These are phyloP conservation scores for Podospora appendiculata DNA, from an alignment of 495 filamentous ascomycete species.

Conservation along the genomic window DNA sequence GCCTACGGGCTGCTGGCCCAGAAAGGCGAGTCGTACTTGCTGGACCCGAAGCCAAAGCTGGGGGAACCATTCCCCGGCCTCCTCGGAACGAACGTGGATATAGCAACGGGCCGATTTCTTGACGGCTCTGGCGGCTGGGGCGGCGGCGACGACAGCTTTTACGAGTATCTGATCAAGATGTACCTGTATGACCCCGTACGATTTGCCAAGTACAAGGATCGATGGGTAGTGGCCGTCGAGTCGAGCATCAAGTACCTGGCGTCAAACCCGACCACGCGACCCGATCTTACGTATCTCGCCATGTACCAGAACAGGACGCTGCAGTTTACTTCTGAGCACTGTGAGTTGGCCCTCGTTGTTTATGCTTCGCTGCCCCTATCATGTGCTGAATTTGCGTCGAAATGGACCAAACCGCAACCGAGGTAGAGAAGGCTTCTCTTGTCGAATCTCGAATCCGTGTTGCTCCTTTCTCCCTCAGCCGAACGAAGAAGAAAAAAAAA, in stretches of 20 bases:
- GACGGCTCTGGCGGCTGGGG: constrained; percentile 70
- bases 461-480: not conserved
- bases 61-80: constrained; percentile 73
- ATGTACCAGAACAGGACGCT: constrained; percentile 47
- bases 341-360: no score
- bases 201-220: constrained; percentile 57
- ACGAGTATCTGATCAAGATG: constrained; percentile 95
- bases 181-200: constrained; percentile 68
- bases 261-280: constrained; percentile 60
- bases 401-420: no score
- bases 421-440: no score
- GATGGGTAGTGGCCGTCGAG: constrained; percentile 73
- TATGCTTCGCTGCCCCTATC: no score
- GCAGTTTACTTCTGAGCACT: constrained; percentile 50
- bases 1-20: constrained; percentile 62
- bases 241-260: constrained; percentile 65
- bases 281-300: constrained; percentile 70
- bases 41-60: constrained; percentile 52
- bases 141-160: constrained; percentile 75
- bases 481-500: not conserved
- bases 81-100: constrained; percentile 59
- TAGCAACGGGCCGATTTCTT: constrained; percentile 56
- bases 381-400: no score
- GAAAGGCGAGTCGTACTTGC: constrained; percentile 62
- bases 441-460: constrained; percentile 24